Evolutionary conservation across 2,329 filamentous ascomycete species (phyloP).

Genomic region (Magnaporthales sp.): DNA sequence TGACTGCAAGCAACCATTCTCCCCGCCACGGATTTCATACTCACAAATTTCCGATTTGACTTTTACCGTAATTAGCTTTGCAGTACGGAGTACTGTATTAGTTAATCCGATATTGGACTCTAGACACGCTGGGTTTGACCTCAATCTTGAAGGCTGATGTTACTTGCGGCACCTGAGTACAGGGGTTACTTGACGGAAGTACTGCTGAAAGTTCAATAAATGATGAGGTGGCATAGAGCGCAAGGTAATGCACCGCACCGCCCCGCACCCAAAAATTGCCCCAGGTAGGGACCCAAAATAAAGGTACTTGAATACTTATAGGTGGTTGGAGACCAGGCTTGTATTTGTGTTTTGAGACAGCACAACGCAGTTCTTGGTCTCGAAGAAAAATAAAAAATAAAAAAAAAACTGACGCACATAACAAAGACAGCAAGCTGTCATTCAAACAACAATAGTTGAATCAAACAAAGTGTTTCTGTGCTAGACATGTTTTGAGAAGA

Average conservation of each 20-base stretch:
- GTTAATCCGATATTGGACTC: no score
- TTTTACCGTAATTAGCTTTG: background rate
- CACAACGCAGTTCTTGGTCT: background rate
- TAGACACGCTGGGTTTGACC: background rate
- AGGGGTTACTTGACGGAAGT: background rate
- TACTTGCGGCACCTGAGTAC: no score
- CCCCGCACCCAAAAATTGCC: background rate
- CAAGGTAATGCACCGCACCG: background rate
- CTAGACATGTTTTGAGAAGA: no score
- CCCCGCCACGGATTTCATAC: no score
- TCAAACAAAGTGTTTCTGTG: no score
- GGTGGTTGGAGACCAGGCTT: background rate
- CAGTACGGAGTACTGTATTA: no score
- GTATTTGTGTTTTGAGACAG: background rate
- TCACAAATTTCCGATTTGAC: background rate
- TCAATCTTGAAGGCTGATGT: background rate
- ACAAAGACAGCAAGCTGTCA: no score
- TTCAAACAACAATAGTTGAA: background rate
- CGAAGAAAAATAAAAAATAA: background rate
- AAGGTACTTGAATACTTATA: no score
- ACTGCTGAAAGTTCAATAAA: background rate
- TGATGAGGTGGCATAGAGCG: background rate
- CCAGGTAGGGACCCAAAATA: no score
- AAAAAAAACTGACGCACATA: no score
- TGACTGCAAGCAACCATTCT: no score